These are phyloP conservation scores for Sporothrix luriei DNA, from an alignment of 2,329 filamentous ascomycete genomes.

Conservation along the genomic window DNA sequence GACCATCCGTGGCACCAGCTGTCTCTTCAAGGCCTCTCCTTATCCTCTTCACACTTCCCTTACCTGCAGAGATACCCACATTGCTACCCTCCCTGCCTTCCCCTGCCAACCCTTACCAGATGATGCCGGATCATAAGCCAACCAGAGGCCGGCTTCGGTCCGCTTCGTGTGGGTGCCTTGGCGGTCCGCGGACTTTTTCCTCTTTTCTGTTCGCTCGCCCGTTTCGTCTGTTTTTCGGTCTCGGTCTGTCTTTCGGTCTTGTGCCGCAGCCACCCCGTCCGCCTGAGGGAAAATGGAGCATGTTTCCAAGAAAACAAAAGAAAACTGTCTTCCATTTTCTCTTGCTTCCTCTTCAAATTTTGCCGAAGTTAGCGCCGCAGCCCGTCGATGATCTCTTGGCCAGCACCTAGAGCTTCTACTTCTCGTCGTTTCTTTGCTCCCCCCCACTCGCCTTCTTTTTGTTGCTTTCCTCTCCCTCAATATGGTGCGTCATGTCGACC, in stretches of 20 bases:
- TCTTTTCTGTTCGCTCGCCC: not conserved
- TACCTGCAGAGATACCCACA: slow-evolving; percentile 19
- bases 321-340: not conserved
- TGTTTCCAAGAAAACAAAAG: no score
- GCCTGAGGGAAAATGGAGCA: not conserved
- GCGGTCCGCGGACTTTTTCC: not conserved
- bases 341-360: not conserved
- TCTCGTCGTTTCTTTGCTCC: not conserved
- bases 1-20: not conserved
- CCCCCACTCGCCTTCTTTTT: slow-evolving; percentile 2
- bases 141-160: slow-evolving; percentile 14
- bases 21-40: not conserved
- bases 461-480: not conserved
- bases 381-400: not conserved
- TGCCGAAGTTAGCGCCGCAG: slow-evolving; percentile 16
- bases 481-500: not conserved
- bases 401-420: not conserved
- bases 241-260: not conserved
- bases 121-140: not conserved
- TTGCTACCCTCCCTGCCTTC: not conserved
- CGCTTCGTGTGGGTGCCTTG: slow-evolving; percentile 9
- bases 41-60: no score
- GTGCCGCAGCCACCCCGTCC: not conserved
- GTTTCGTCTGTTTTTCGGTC: not conserved
- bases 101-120: not conserved